Base-by-base conservation (phyloP, 1,139 yeast species). In the Candida tetrigidarum region DNA sequence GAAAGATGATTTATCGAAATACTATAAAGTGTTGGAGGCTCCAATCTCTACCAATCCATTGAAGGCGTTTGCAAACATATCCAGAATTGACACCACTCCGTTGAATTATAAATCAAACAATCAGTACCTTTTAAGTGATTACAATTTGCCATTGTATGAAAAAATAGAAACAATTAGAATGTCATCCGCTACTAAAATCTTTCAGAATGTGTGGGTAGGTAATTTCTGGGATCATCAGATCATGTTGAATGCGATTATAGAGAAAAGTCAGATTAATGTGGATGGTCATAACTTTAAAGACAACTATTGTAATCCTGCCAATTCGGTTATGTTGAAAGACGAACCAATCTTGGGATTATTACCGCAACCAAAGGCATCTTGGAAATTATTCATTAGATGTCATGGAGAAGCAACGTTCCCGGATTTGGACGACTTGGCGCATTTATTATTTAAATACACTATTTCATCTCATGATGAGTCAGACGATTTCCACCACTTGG, bases 151-250 rank as follows among this genome's bases (percentile, higher is more conserved):
- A 29, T 75, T 83, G 46, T 83, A 86, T 55, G 98, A 92, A 60
- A 82, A 87, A 49, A 72, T 87, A 9, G 97, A 91, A 62, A 85
- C 91, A 49, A 74, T 90, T 3, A 80, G 81, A 58, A 87, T 92
- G 93, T 85, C 97, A 0, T 74, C 89, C 2, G 96, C 96, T 0
- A 79, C 95, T 0, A 74, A 71, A 14, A 67, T 87, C 2, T 64
- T 68, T 12, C 63, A 69, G 1, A 73, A 79, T 37, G 80, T 91
- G 4, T 92, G 92, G 92, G 74, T 85, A 39, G 98, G 98, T 1
- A 92, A 91, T 57, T 70, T 81, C 1, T 72, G 78, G 78, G 79
- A 75, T 52, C 67, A 66, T 50, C 75, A 73, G 49, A 61, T 66
- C 11, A 66, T 68, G 67, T 48, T 66, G 47, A 60, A 60, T 14